phyloP scores from a whole-genome alignment of 768 basidiomycete genomes.

The Nidularia pulvinata region DNA sequence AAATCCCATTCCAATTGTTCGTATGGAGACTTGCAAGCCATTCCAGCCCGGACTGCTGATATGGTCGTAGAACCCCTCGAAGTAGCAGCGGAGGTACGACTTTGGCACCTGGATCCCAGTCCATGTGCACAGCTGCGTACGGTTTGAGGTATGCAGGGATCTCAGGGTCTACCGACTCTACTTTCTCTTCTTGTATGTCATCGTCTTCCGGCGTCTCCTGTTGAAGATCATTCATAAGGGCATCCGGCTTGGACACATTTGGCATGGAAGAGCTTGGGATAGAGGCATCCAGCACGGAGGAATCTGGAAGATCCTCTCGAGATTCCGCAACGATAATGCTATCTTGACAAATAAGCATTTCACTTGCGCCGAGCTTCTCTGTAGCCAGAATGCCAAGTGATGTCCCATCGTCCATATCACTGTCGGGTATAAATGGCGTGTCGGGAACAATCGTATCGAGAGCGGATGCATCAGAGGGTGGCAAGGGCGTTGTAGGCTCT shows the following conservation, averaged over 20 bases:
- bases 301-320: too few species aligned
- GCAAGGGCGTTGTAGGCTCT: not conserved
- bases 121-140: slow-evolving; percentile 71
- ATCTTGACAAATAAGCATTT: too few species aligned
- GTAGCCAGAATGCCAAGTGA: too few species aligned
- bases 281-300: too few species aligned
- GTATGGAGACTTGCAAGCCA: slow-evolving; percentile 91
- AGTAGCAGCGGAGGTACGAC: slow-evolving; percentile 72
- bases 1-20: slow-evolving; percentile 80
- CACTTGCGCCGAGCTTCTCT: too few species aligned
- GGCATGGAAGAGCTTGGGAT: too few species aligned
- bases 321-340: too few species aligned
- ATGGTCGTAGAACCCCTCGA: slow-evolving; percentile 87
- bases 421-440: not conserved
- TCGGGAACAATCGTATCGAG: not conserved
- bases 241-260: too few species aligned
- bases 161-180: slow-evolving; percentile 21
- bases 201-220: too few species aligned
- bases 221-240: too few species aligned
- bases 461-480: not conserved
- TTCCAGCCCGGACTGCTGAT: slow-evolving; percentile 91
- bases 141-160: slow-evolving; percentile 62
- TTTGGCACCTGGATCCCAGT: slow-evolving; percentile 60
- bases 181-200: slow-evolving; percentile 20
- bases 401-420: not conserved